Evolutionary conservation across 78 protist species (phyloP).

Genomic region (Dictyostelium capitatum): DNA sequence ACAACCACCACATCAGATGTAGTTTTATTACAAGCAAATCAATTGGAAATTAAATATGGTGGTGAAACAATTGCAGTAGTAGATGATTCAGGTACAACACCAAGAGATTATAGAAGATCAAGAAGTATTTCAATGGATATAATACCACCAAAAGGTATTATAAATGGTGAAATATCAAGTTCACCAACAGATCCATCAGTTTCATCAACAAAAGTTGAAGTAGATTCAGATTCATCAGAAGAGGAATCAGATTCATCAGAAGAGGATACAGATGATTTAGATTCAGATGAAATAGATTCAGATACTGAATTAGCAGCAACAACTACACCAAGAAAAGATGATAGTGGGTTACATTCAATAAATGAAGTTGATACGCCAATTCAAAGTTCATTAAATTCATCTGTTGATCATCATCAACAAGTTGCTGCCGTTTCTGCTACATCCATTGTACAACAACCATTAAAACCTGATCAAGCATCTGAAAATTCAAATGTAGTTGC

Average conservation of each 20-base stretch:
- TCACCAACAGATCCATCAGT: background rate
- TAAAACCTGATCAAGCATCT: constrained; percentile 12
- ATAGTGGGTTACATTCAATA: background rate
- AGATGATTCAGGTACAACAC: background rate
- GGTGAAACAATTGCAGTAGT: constrained; percentile 9
- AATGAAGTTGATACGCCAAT: background rate
- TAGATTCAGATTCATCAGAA: constrained; percentile 20
- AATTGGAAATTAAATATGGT: background rate
- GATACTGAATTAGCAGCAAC: background rate
- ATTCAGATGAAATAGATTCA: background rate
- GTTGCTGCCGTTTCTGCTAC: background rate
- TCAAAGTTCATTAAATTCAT: too few species aligned
- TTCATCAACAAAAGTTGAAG: background rate
- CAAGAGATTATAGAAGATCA: constrained; percentile 44
- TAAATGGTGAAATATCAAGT: background rate
- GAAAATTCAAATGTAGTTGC: background rate
- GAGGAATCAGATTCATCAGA: constrained; percentile 23
- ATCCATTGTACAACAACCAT: background rate
- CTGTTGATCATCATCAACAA: background rate
- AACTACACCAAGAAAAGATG: constrained; percentile 11
- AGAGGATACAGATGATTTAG: background rate
- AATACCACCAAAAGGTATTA: background rate
- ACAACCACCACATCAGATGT: background rate
- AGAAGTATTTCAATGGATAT: constrained; percentile 33
- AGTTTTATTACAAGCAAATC: background rate